Percentiles rank a stretch among this genome's conserved stretches.
Evolutionary conservation across 2,329 filamentous ascomycete genomes (phyloP).

Genomic region (Aspergillus pseudoglaucus): DNA sequence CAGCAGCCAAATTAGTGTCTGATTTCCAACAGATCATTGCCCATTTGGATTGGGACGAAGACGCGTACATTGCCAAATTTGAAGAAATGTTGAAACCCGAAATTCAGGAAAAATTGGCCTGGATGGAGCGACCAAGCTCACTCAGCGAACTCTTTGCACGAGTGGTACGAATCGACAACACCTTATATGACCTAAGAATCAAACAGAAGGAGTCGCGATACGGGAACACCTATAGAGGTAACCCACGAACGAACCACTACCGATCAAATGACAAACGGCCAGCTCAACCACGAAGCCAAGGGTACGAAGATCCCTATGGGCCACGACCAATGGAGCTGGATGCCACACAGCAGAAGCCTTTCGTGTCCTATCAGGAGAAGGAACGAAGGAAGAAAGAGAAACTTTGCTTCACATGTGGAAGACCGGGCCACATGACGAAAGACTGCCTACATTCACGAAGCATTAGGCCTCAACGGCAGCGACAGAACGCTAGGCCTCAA

Average conservation of each 20-base stretch:
- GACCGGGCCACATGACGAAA: neutral
- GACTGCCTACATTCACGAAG: neutral
- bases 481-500: neutral
- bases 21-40: conserved; percentile 5
- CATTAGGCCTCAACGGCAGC: neutral
- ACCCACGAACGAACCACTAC: neutral
- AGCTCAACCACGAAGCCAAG: neutral
- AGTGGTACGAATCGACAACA: conserved; percentile 1
- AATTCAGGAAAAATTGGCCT: conserved; percentile 5
- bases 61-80: conserved; percentile 1
- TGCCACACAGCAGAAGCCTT: neutral
- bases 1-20: conserved; percentile 1
- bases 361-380: neutral
- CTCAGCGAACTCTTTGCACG: neutral
- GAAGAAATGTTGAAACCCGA: conserved; percentile 2
- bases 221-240: neutral
- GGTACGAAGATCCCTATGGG: conserved; percentile 1
- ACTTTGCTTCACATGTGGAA: conserved; percentile 4
- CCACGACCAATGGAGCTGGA: conserved; percentile 3
- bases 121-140: neutral
- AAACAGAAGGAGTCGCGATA: neutral
- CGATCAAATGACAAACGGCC: neutral
- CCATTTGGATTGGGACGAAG: conserved; percentile 3
- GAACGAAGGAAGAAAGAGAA: neutral
- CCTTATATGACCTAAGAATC: conserved; percentile 1